Base-by-base conservation (phyloP, 371 early-diverging fungal species). In the Mucor sp. region DNA sequence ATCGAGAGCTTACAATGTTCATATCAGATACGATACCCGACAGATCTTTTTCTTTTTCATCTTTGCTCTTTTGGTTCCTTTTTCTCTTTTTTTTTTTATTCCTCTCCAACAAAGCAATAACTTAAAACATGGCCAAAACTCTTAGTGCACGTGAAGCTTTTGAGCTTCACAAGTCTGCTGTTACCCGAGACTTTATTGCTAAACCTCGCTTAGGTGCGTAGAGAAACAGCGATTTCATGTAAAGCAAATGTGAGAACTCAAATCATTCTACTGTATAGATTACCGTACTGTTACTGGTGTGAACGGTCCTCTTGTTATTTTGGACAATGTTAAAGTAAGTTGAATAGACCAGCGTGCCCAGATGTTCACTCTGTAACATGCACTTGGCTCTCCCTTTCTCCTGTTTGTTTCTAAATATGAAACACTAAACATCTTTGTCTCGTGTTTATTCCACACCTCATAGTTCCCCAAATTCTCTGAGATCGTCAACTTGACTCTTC, bases 241-340 rank as follows among this genome's bases (percentile, higher is more conserved):
- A 37, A 47, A 60, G 56, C 37, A 71, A 65, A 33, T 7, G 33
- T 21, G 55, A 50, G 53, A 63, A 68, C 28, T 11, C 23, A 50
- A n/a, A 48, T 23, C 50, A 14, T 50, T 50, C 11, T 8, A 14
- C 48, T 27, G 6, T 56, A 35, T 82, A 97, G 98, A 97, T 76
- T 99, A 99, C 83, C 90, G 97, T 64, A 99, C 99, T 48, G 99
- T 99, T 33, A 87, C 96, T 35, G 99, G 99, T 78, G 99, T 99
- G 57, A 99, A 99, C 81, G 99, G 99, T 41, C 99, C 99, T 41
- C 86, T 99, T 74, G 99, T 99, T 53, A 98, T 99, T 82, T 86
- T 99, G 66, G 99, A 99, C 78, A 95, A 99, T 78, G 97, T 99
- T 78, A 97, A 97, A 89, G 93, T 94, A 84, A 63, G 63, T 71